These are phyloP conservation scores for Pythium volutum DNA, from an alignment of 352 stramenopile genomes.

Conservation along the genomic window DNA sequence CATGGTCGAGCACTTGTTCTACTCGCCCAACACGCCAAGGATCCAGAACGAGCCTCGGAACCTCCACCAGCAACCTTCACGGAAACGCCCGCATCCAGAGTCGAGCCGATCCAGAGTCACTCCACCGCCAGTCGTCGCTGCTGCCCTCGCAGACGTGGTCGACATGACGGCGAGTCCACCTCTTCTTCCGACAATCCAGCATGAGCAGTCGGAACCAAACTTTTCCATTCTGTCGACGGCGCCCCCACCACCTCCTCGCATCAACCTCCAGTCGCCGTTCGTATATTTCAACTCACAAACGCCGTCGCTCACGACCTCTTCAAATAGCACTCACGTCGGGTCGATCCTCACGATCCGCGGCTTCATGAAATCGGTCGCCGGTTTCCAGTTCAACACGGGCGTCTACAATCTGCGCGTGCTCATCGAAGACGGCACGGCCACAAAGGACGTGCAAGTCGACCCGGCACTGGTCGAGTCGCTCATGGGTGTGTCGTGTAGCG, in stretches of 20 bases:
- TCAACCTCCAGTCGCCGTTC: slow-evolving; percentile 25
- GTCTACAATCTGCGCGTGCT: slow-evolving; percentile 67
- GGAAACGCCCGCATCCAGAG: slow-evolving; percentile 36
- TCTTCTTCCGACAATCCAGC: not conserved
- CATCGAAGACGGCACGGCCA: slow-evolving; percentile 75
- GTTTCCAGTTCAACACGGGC: slow-evolving; percentile 76
- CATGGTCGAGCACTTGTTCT: slow-evolving; percentile 71
- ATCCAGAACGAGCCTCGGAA: not conserved
- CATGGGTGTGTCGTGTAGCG: slow-evolving; percentile 69
- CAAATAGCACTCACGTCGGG: not conserved
- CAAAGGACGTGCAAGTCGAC: slow-evolving; percentile 45
- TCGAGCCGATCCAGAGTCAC: slow-evolving; percentile 2
- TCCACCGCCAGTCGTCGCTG: slow-evolving; percentile 20
- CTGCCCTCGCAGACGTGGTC: slow-evolving; percentile 13
- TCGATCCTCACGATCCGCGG: slow-evolving; percentile 38
- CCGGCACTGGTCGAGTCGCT: slow-evolving; percentile 58
- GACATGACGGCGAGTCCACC: slow-evolving; percentile 30
- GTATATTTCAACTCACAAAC: slow-evolving; percentile 24
- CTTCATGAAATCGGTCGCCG: slow-evolving; percentile 81
- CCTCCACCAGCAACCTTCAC: not conserved
- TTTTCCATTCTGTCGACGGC: slow-evolving; percentile 16
- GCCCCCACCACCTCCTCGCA: not conserved
- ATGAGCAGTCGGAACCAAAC: not conserved
- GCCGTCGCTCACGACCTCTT: not conserved
- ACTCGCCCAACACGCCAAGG: slow-evolving; percentile 67